phyloP scores from a whole-genome alignment of 1,139 yeast genomes.

The Maudiozyma humilis region DNA sequence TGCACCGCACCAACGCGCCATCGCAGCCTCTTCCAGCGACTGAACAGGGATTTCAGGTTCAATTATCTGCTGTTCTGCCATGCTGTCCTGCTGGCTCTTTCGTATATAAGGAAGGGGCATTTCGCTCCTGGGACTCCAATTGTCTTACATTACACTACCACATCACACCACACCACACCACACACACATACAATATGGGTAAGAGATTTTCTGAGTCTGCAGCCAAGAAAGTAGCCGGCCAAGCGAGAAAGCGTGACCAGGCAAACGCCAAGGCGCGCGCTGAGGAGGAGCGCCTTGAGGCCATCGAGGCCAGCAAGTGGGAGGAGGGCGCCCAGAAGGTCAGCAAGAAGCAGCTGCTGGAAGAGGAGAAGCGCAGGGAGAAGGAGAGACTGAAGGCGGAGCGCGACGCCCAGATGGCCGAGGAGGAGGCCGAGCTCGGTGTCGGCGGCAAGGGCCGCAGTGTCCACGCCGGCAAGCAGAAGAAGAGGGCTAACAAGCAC shows the following conservation, averaged over 20 bases:
- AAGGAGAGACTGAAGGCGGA: conserved; percentile 27
- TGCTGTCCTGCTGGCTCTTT: too few relatives aligned
- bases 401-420: conserved; percentile 29
- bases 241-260: conserved; percentile 29
- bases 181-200: conserved; percentile 21
- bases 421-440: conserved; percentile 26
- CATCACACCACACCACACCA: neutral
- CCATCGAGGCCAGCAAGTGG: conserved; percentile 30
- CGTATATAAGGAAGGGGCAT: too few relatives aligned
- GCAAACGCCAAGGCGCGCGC: conserved; percentile 24
- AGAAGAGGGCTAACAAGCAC: conserved; percentile 6
- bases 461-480: conserved; percentile 9
- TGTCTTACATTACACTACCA: too few relatives aligned
- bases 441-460: conserved; percentile 21
- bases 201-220: conserved; percentile 32
- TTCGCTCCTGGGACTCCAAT: too few relatives aligned
- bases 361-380: conserved; percentile 28
- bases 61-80: too few relatives aligned
- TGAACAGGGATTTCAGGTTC: too few relatives aligned
- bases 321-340: conserved; percentile 33
- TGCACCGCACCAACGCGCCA: too few relatives aligned
- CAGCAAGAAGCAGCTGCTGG: conserved; percentile 23
- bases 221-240: conserved; percentile 30
- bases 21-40: too few relatives aligned
- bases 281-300: conserved; percentile 21